These are phyloP conservation scores for Arabis hirsuta DNA, from an alignment of 345 rosid species.

Conservation along the genomic window DNA sequence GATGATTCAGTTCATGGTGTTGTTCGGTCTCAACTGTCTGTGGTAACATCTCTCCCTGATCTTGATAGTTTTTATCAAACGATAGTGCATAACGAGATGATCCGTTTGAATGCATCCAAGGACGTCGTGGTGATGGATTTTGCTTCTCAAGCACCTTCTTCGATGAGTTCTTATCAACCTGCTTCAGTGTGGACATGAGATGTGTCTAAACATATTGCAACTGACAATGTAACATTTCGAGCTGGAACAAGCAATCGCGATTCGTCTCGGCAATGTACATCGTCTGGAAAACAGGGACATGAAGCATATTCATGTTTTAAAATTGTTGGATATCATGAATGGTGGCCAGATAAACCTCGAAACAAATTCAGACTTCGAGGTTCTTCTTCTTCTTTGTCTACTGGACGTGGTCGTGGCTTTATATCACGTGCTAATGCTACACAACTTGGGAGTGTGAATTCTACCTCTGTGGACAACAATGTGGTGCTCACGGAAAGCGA, in stretches of 20 bases:
- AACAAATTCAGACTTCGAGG: neutral
- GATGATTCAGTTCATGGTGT: neutral
- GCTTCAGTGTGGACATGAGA: too few relatives aligned
- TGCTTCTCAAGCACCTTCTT: neutral
- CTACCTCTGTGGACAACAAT: neutral
- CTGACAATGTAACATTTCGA: too few relatives aligned
- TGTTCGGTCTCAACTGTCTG: neutral
- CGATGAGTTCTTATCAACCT: too few relatives aligned
- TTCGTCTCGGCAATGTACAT: neutral
- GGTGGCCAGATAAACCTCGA: neutral
- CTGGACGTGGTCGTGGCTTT: neutral
- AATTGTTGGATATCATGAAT: neutral
- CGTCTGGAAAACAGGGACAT: neutral
- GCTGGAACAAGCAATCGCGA: neutral
- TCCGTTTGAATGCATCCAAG: neutral
- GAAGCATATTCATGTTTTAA: neutral
- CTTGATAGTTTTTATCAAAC: neutral
- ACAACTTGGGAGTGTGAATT: neutral
- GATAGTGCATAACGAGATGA: neutral
- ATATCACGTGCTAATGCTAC: neutral
- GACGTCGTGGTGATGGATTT: neutral
- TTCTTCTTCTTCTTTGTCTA: neutral
- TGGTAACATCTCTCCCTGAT: neutral
- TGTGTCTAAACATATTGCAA: too few relatives aligned
- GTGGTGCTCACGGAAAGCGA: too few relatives aligned